phyloP scores from a whole-genome alignment of 2,329 filamentous ascomycete genomes.

The Beauveria medogensis region DNA sequence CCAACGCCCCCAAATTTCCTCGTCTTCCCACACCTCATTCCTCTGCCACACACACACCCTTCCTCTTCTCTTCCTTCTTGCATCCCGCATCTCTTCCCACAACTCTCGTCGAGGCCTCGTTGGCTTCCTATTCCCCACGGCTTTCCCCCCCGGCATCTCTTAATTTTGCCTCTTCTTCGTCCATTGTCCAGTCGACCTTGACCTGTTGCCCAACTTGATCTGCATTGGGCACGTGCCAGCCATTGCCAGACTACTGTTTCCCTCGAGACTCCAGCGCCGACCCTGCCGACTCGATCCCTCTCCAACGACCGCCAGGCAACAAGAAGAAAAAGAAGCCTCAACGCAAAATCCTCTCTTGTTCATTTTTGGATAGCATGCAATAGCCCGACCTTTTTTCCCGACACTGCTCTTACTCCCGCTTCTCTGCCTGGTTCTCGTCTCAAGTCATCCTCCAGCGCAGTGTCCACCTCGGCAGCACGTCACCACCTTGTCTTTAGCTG shows the following conservation, averaged over 20 bases:
- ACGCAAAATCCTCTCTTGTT: background rate
- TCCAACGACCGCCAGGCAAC: background rate
- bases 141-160: background rate
- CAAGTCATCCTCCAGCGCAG: background rate
- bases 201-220: background rate
- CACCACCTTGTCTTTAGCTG: background rate
- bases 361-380: constrained; percentile 12
- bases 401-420: background rate
- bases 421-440: background rate
- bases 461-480: constrained; percentile 1
- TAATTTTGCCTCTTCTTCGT: background rate
- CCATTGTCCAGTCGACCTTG: background rate
- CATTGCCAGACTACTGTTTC: background rate
- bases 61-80: constrained; percentile 20
- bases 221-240: constrained; percentile 5
- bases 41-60: constrained; percentile 19
- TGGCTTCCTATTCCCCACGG: constrained; percentile 1
- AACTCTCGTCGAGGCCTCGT: constrained; percentile 13
- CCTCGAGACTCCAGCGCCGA: background rate
- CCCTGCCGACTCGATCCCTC: background rate
- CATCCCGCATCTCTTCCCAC: constrained; percentile 12
- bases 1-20: constrained; percentile 1
- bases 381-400: background rate
- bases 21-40: constrained; percentile 14
- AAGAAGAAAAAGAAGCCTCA: background rate